Evolutionary conservation across 345 rosid species (phyloP), one percentile per base, ranked within the genome.

Genomic region (Hibiscus mutabilis): DNA sequence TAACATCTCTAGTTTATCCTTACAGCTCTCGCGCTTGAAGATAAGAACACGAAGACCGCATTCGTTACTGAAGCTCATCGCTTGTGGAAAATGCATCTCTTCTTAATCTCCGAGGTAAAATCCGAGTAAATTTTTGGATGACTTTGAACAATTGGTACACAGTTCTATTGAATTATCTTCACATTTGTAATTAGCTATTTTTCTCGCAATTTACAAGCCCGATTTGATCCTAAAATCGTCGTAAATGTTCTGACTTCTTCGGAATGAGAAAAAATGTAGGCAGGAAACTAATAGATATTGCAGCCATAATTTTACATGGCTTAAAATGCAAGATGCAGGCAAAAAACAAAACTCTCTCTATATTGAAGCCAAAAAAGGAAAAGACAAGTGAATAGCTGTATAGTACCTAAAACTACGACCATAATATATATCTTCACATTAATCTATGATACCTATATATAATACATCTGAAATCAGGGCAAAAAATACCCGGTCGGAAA

Each of bases 11-110:
- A 3, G 15, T n/a, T 63, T 11, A 37, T 62, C 18, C 19, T n/a
- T 81, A 85, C 88, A 92, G 97, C 75, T 90, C 57, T 81, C 83
- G 13, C 81, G 88, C 35, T 74, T 87, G 87, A 92, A 88, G 81
- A 66, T 83, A 16, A 78, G 91, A 75, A n/a, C n/a, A n/a, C n/a
- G n/a, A n/a, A n/a, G n/a, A 76, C 82, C 91, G 16, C 84, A 82
- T 60, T 73, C 96, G 6, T 83, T 95, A 82, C 74, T 89, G 84
- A 90, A 90, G 81, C 74, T 90, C 1, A 85, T 90, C 66, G 75
- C 86, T 0, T 92, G 97, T 60, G 97, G 97, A 73, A 84, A 81
- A 66, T 84, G 90, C 76, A 68, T 87, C 49, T 82, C 97, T 58
- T 71, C 85, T 18, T 83, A 74, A 73, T 90, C 97, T 66, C 80